Conservation (phyloP, 345 rosid genomes). For the Camelina laxa region DNA sequence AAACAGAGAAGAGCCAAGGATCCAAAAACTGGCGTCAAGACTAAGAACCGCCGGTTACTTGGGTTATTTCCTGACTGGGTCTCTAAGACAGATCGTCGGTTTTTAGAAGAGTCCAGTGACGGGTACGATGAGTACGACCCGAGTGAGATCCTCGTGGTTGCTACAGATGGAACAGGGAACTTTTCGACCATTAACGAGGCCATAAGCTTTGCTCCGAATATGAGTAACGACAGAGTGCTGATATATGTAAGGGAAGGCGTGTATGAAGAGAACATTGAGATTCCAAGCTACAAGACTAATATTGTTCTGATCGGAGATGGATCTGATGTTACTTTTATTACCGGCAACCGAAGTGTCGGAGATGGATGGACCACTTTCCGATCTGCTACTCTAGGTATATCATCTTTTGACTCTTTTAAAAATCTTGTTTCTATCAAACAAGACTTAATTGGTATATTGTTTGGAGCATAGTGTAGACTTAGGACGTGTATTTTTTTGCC, state of each 20-base stretch:
- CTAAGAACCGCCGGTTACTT: conserved; percentile 53
- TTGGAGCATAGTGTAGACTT: conserved; percentile 12
- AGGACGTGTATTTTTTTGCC: neutral
- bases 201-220: conserved; percentile 68
- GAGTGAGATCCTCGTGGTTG: conserved; percentile 63
- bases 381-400: conserved; percentile 87
- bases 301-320: conserved; percentile 83
- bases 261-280: conserved; percentile 71
- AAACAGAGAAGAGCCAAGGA: conserved; percentile 28
- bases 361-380: conserved; percentile 96
- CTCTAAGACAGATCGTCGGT: conserved; percentile 50
- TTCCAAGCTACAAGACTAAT: conserved; percentile 70
- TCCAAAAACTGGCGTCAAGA: conserved; percentile 21
- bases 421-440: neutral
- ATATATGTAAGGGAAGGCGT: conserved; percentile 68
- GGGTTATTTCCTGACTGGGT: conserved; percentile 68
- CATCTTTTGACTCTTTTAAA: neutral
- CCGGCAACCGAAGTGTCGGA: conserved; percentile 66
- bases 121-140: conserved; percentile 58
- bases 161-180: conserved; percentile 78
- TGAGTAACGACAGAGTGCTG: conserved; percentile 60
- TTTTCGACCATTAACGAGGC: conserved; percentile 81
- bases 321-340: conserved; percentile 59
- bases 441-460: neutral
- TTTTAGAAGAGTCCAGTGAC: conserved; percentile 49